Percentiles rank a stretch among this genome's conserved stretches.
These are phyloP conservation scores for Capsicum rhomboideum DNA, from an alignment of 257 asterid species.

Conservation along the genomic window DNA sequence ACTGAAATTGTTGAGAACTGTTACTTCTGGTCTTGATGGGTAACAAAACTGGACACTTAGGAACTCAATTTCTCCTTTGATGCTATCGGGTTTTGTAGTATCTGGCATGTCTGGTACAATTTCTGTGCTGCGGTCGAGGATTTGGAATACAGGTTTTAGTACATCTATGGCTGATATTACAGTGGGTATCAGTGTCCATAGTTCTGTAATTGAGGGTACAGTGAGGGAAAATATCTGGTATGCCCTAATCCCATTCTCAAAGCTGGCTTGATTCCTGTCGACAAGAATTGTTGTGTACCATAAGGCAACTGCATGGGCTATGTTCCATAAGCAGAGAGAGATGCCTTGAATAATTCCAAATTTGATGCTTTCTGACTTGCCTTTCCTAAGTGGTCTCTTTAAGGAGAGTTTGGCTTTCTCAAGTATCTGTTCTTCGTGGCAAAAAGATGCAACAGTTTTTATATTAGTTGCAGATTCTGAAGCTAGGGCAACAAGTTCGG, in stretches of 20 bases:
- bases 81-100: slow-evolving; percentile 23
- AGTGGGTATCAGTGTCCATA: slow-evolving; percentile 74
- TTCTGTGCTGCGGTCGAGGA: slow-evolving; percentile 53
- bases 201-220: slow-evolving; percentile 75
- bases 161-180: slow-evolving; percentile 64
- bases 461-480: slow-evolving; percentile 69
- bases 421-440: slow-evolving; percentile 58
- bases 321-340: slow-evolving; percentile 74
- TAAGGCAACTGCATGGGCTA: slow-evolving; percentile 76
- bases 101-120: slow-evolving; percentile 54
- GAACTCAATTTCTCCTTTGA: slow-evolving; percentile 51
- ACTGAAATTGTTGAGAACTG: slow-evolving; percentile 51
- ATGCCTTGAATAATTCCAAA: slow-evolving; percentile 67
- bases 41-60: slow-evolving; percentile 40
- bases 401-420: slow-evolving; percentile 41
- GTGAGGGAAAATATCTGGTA: slow-evolving; percentile 77
- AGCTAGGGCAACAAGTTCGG: slow-evolving; percentile 61
- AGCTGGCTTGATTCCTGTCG: slow-evolving; percentile 48
- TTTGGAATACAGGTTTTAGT: slow-evolving; percentile 57
- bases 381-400: slow-evolving; percentile 35
- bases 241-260: slow-evolving; percentile 60
- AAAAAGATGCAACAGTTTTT: slow-evolving; percentile 63
- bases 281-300: slow-evolving; percentile 67
- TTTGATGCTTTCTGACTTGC: slow-evolving; percentile 55
- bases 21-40: slow-evolving; percentile 50